Evolutionary conservation across 1,284 basidiomycete species (phyloP).

Genomic region (Coniferiporia sulphurascens): DNA sequence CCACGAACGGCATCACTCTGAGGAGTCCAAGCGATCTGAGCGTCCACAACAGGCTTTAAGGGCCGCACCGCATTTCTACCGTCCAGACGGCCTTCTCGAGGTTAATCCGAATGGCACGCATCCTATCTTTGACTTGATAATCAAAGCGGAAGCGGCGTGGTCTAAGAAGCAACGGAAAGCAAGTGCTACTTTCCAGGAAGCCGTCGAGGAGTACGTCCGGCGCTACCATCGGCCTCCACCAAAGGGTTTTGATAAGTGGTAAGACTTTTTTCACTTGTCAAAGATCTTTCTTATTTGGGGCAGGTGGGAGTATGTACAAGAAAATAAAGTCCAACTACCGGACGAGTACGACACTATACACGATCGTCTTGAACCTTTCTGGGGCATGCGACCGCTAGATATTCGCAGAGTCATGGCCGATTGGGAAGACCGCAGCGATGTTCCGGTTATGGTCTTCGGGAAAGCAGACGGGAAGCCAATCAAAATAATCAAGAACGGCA

Average conservation of each 20-base stretch:
- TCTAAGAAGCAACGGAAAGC: conserved; percentile 44
- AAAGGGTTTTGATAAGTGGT: conserved; percentile 50
- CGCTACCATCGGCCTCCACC: conserved; percentile 45
- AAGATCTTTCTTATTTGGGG: neutral
- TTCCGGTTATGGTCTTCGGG: conserved; percentile 22
- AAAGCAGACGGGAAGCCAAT: conserved; percentile 15
- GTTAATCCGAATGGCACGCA: conserved; percentile 29
- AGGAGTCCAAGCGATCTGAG: neutral
- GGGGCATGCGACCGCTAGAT: conserved; percentile 22
- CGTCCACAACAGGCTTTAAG: neutral
- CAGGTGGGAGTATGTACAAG: conserved; percentile 24
- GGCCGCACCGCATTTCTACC: conserved; percentile 7
- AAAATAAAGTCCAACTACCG: conserved; percentile 31
- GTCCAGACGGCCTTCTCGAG: conserved; percentile 14
- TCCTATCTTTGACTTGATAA: conserved; percentile 51
- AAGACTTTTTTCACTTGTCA: conserved; percentile 16
- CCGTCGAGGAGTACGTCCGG: conserved; percentile 51
- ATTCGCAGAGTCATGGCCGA: conserved; percentile 19
- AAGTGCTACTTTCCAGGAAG: conserved; percentile 47
- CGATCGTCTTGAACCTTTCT: conserved; percentile 25
- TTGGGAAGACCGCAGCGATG: conserved; percentile 20
- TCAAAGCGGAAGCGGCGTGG: conserved; percentile 44
- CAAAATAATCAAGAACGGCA: conserved; percentile 18
- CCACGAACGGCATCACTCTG: neutral
- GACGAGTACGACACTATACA: conserved; percentile 30